Evolutionary conservation across 257 asterid species (phyloP), one percentile per base, ranked within the genome.

Genomic region (Nicotiana tomentosiformis): DNA sequence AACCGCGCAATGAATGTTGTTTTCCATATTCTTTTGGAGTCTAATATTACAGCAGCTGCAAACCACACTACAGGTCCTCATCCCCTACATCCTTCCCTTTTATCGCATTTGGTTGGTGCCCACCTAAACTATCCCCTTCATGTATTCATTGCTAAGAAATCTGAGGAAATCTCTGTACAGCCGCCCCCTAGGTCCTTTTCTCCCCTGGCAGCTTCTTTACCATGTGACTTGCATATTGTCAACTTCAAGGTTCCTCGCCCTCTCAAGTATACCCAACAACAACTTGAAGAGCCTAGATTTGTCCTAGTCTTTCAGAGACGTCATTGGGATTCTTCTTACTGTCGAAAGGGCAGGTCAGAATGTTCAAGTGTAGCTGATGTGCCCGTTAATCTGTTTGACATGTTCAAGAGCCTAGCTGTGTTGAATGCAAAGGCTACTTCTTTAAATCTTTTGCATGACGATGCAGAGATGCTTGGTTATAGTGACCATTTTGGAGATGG

Each of bases 141-240:
- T 77, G 66, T 87, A 11, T 96, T 91, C 89, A 86, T 96, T 37
- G 98, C 97, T 49, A 96, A 96, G 90, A 91, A 87, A 83, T 85
- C 98, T n/a, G 92, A 92, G 70, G 86, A 93, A 80, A 91, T 93
- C 84, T 90, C 98, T 1, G 92, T 88, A 23, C 99, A 96, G 89
- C 99, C 99, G 33, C 99, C 99, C 9, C 98, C 99, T 1, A 86
- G 98, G 72, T 90, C 94, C 43, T 96, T 93, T 87, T 91, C 99
- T 82, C 99, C 99, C 20, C 67, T 94, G 85, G 83, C 85, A 30
- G 90, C 93, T 83, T 83, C 94, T 29, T 87, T 96, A 84, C 99
- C 99, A 0, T 96, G 98, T 84, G 99, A 96, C 88, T 85, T 96
- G 88, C 99, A 96, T 86, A 77, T 96, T n/a, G 92, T 94, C 82